These are phyloP conservation scores for Tetraselmis striata DNA, from an alignment of 139 green algal species.

Conservation along the genomic window DNA sequence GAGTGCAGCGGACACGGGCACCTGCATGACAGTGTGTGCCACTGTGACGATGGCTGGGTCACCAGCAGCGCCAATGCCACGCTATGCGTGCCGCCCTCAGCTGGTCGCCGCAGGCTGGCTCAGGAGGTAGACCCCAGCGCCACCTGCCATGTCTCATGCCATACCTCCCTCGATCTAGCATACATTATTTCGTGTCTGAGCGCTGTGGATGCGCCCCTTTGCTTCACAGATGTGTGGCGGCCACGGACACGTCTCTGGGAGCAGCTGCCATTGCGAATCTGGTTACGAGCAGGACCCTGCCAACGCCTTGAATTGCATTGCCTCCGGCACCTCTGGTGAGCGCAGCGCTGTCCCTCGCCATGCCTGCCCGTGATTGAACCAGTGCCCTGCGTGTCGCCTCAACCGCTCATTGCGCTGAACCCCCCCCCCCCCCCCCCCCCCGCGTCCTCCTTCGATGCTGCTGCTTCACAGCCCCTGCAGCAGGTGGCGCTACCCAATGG, in stretches of 20 bases:
- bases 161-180: too few relatives aligned
- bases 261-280: background rate
- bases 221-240: background rate
- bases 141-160: too few relatives aligned
- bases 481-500: background rate
- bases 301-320: background rate
- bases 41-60: background rate
- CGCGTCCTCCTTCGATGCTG: too few relatives aligned
- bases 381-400: too few relatives aligned
- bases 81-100: background rate
- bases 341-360: too few relatives aligned
- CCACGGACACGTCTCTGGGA: background rate
- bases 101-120: background rate
- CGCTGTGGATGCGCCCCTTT: too few relatives aligned
- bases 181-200: too few relatives aligned
- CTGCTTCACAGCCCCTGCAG: too few relatives aligned
- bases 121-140: too few relatives aligned
- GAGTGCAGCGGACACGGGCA: background rate
- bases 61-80: background rate
- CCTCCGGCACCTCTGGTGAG: background rate
- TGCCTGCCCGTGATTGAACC: too few relatives aligned
- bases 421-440: too few relatives aligned
- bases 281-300: background rate
- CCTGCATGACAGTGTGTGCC: background rate
- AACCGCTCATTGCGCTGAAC: too few relatives aligned